phyloP scores from a whole-genome alignment of 2,329 filamentous ascomycete genomes.

The Alternaria sp. region DNA sequence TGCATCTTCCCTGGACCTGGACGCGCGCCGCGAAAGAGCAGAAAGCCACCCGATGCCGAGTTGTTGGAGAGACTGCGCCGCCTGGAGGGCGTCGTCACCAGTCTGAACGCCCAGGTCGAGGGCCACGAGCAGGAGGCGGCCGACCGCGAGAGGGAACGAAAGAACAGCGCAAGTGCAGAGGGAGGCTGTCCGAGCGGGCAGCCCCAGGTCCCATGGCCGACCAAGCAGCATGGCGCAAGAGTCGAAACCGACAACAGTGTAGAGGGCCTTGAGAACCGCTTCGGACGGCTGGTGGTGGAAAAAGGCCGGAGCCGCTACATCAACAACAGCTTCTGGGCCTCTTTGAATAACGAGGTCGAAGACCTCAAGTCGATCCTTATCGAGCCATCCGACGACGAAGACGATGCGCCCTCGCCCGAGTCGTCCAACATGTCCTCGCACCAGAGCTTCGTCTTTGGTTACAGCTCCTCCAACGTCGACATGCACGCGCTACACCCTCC shows the following conservation, averaged over 20 bases:
- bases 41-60: constrained; percentile 75
- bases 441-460: constrained; percentile 77
- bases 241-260: constrained; percentile 44
- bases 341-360: constrained; percentile 76
- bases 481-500: constrained; percentile 72
- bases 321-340: constrained; percentile 80
- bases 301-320: constrained; percentile 77
- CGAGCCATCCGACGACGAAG: constrained; percentile 69
- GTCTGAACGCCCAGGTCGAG: constrained; percentile 57
- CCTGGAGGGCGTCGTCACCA: constrained; percentile 77
- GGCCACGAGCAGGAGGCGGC: constrained; percentile 49
- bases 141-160: constrained; percentile 32
- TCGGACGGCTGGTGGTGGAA: constrained; percentile 75
- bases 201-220: background rate
- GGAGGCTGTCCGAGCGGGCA: constrained; percentile 15
- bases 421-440: constrained; percentile 55
- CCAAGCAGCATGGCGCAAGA: constrained; percentile 16
- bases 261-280: constrained; percentile 60
- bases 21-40: constrained; percentile 72
- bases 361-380: constrained; percentile 70
- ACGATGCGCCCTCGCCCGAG: constrained; percentile 57
- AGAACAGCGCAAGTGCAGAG: constrained; percentile 21
- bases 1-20: constrained; percentile 80
- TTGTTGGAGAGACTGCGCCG: constrained; percentile 76
- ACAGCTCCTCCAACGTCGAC: constrained; percentile 75